A percentile compares a stretch with the other conserved stretches of the same genome.
Conservation (phyloP, 495 filamentous ascomycete species). For the Lepidopterella palustris region DNA sequence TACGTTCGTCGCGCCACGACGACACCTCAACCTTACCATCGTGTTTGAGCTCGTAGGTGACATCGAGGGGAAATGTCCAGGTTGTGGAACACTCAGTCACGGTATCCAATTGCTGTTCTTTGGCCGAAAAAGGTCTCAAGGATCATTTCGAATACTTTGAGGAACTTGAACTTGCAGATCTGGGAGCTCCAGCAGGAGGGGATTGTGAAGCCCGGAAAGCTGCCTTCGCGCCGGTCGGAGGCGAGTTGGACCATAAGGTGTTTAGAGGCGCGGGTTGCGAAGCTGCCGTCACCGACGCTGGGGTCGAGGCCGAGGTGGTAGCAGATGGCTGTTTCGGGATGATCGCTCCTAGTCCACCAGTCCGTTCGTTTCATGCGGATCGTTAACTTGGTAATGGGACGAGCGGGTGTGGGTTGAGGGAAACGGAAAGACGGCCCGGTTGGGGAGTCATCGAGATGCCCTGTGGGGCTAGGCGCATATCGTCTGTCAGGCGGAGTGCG, state of each 20-base stretch:
- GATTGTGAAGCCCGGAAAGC: neutral
- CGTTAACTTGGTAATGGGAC: slow-evolving; percentile 14
- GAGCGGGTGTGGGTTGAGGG: slow-evolving; percentile 1
- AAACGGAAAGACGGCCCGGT: too few relatives aligned
- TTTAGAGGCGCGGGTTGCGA: neutral
- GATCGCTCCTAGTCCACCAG: slow-evolving; percentile 18
- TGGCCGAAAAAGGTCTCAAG: slow-evolving; percentile 18
- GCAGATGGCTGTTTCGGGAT: neutral
- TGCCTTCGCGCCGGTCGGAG: slow-evolving; percentile 1
- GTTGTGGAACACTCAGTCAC: slow-evolving; percentile 23
- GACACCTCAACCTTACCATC: slow-evolving; percentile 17
- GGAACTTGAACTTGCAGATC: slow-evolving; percentile 1
- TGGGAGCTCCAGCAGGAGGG: slow-evolving; percentile 2
- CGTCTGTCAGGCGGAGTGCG: neutral
- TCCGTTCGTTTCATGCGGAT: slow-evolving; percentile 16
- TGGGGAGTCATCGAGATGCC: neutral
- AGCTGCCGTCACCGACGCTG: neutral
- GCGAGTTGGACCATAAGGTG: slow-evolving; percentile 3
- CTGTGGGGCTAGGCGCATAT: neutral
- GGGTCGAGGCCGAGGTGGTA: slow-evolving; percentile 15
- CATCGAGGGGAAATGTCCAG: slow-evolving; percentile 21
- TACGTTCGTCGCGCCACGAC: too few relatives aligned
- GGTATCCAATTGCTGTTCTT: slow-evolving; percentile 14
- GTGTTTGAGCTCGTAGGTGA: slow-evolving; percentile 10
- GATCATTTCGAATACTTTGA: slow-evolving; percentile 11